Conservation (phyloP, 148 eudicot genomes). For the Tetragonia tetragonoides region DNA sequence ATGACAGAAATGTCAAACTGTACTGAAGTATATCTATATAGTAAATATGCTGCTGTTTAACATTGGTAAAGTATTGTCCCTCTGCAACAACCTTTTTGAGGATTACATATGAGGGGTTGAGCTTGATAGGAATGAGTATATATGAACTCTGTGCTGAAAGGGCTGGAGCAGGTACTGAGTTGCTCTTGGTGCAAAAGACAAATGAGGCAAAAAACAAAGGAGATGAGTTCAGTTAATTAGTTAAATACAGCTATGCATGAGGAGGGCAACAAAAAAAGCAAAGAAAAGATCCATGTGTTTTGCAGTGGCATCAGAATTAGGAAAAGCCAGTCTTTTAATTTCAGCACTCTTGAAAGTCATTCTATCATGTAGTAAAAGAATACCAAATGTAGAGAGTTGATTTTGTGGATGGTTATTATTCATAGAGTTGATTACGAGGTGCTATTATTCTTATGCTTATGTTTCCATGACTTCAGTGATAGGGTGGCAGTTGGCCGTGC, state of each 20-base stretch:
- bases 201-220: not conserved
- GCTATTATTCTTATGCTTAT: constrained; percentile 8
- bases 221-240: not conserved
- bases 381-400: not conserved
- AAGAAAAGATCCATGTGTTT: not conserved
- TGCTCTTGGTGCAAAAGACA: not conserved
- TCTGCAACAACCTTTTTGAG: not conserved
- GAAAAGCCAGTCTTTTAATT: not conserved
- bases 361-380: not conserved
- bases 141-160: constrained; percentile 7
- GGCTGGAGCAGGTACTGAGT: not conserved
- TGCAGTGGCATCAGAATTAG: not conserved
- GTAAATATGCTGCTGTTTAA: not conserved
- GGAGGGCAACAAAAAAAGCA: not conserved
- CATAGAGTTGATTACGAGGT: not conserved
- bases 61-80: not conserved
- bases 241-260: not conserved
- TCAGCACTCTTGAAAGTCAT: not conserved
- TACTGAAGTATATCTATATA: not conserved
- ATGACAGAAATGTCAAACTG: not conserved
- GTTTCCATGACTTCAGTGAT: constrained; percentile 52
- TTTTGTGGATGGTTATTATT: not conserved
- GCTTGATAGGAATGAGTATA: not conserved
- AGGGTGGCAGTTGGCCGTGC: constrained; percentile 95
- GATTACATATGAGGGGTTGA: not conserved